A percentile compares a stretch with the other conserved stretches of the same genome.
Evolutionary conservation across 2,329 filamentous ascomycete species (phyloP).

Genomic region (Fusarium luffae): DNA sequence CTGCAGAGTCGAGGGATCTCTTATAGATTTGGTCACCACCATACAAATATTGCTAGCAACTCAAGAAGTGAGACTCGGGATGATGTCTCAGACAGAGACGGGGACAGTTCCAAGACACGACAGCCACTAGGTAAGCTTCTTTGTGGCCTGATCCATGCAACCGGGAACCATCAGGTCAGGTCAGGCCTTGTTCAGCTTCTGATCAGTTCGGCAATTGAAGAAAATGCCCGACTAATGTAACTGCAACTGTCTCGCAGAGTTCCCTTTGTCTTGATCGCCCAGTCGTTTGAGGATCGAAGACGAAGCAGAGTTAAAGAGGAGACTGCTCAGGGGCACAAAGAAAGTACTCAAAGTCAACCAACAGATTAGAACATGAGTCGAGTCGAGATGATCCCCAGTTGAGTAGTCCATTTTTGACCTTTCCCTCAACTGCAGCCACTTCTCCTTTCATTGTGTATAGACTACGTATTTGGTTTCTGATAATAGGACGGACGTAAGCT

Average conservation of each 20-base stretch:
- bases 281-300: constrained; percentile 31
- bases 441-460: neutral
- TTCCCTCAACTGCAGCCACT: constrained; percentile 7
- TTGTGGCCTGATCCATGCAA: constrained; percentile 18
- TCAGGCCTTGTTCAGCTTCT: constrained; percentile 13
- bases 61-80: constrained; percentile 18
- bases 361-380: constrained; percentile 5
- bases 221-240: constrained; percentile 36
- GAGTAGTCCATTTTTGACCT: constrained; percentile 21
- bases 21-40: constrained; percentile 27
- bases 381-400: neutral
- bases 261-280: neutral
- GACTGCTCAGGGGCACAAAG: neutral
- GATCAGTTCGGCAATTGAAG: constrained; percentile 16
- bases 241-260: constrained; percentile 11
- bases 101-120: constrained; percentile 37
- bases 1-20: constrained; percentile 2
- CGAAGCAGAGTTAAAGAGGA: constrained; percentile 13
- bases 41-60: constrained; percentile 3
- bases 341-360: neutral
- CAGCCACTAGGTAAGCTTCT: neutral
- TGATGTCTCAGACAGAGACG: constrained; percentile 12
- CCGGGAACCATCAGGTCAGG: constrained; percentile 20
- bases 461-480: neutral
- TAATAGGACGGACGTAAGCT: neutral